Evolutionary conservation across 2,329 filamentous ascomycete genomes (phyloP), one percentile per base, ranked within the genome.

Genomic region (Ophiognomonia clavigignenti-juglandacearum): DNA sequence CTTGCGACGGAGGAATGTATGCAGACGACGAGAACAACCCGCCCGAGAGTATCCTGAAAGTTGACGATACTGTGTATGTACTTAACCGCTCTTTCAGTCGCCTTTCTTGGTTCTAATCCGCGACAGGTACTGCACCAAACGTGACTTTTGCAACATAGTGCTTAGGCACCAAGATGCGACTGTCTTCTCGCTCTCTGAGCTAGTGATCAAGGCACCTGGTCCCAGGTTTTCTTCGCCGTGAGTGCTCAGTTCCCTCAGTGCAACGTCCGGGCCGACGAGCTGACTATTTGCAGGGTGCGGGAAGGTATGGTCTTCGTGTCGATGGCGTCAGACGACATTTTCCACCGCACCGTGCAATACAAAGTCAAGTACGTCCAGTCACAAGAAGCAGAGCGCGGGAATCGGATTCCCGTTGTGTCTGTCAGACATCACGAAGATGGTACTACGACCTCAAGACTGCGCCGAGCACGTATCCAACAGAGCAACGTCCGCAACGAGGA

Each of bases 271-370:
- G 18, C 9, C 5, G 3, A 4, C 14, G 3, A 6, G 47, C 47
- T 52, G 44, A 48, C 48, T 52, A 43, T 46, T 45, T 39, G 47
- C 61, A 92, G 88, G 45, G 84, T 96, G 44, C 85, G 92, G 65
- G 87, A 95, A 74, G 92, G 93, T 37, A 85, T 96, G 77, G 80
- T 97, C 1, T 96, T 96, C 60, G 77, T 97, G 23, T 80, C 88
- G 38, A 96, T 96, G 91, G 78, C 82, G 34, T 79, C 83, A 31
- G 83, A 95, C 55, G 84, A 93, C 51, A 70, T 93, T 1, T 68
- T 93, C 36, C 78, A 74, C 18, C 77, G 84, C 48, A 93, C 88
- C 10, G 78, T 85, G 6, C 77, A 82, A 51, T 92, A 92, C 61
- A 80, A 88, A 55, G 83, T 92, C 22, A 80, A 85, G 56, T 88